Evolutionary conservation across 306 rosid genomes (phyloP).

Genomic region (Sicyos edulis): DNA sequence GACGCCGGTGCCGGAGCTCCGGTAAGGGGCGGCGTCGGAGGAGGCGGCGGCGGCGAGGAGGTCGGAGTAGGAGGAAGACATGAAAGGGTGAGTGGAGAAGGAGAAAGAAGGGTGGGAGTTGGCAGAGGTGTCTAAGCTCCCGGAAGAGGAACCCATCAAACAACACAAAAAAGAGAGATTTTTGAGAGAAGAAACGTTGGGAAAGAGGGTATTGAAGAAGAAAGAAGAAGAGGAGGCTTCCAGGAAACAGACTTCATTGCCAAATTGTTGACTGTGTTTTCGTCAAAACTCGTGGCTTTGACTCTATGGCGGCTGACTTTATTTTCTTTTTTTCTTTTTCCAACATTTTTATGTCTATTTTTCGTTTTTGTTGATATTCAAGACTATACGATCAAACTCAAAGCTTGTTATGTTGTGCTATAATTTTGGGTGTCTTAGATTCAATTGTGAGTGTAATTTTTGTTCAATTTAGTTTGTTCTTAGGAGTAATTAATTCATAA

Average conservation of each 20-base stretch:
- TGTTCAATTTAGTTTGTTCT: no score
- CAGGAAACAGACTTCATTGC: slow-evolving; percentile 26
- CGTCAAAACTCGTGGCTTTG: slow-evolving; percentile 74
- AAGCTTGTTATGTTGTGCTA: no score
- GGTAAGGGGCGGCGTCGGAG: neutral
- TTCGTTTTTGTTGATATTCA: no score
- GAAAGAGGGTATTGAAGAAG: neutral
- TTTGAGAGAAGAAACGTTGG: slow-evolving; percentile 19
- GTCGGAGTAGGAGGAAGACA: slow-evolving; percentile 65
- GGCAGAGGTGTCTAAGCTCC: slow-evolving; percentile 59
- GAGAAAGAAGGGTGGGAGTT: slow-evolving; percentile 44
- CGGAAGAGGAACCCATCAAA: slow-evolving; percentile 46
- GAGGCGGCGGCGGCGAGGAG: slow-evolving; percentile 37
- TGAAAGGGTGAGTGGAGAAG: slow-evolving; percentile 60
- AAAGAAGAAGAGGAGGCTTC: slow-evolving; percentile 32
- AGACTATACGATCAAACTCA: no score
- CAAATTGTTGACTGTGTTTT: slow-evolving; percentile 5
- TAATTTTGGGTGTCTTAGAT: no score
- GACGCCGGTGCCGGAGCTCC: slow-evolving; percentile 46
- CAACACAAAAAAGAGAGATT: neutral
- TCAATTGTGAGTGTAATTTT: no score
- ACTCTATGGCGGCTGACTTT: slow-evolving; percentile 59
- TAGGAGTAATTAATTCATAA: no score
- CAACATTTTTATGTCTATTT: no score
- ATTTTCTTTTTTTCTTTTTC: neutral